phyloP scores from a whole-genome alignment of 129 eudicot genomes.

The Gnaphalium uliginosum region DNA sequence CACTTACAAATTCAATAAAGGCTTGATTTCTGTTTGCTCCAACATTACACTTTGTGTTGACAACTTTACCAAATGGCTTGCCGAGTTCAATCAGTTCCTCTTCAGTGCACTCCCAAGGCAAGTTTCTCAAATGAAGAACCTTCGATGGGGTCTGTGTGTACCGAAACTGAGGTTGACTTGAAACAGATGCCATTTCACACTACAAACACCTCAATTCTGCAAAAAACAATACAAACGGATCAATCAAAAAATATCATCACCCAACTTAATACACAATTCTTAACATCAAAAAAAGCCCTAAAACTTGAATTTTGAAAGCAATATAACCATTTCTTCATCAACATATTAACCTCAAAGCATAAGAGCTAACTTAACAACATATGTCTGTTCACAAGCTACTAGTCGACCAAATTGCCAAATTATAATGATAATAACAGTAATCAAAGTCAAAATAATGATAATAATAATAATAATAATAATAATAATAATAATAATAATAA shows the following conservation, averaged over 20 bases:
- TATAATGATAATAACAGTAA: no score
- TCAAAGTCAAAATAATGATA: no score
- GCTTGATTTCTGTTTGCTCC: constrained; percentile 98
- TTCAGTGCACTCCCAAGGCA: constrained; percentile 99
- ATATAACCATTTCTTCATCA: neutral
- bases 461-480: no score
- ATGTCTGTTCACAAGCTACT: neutral
- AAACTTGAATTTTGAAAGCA: neutral
- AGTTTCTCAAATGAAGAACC: constrained; percentile 94
- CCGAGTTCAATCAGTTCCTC: constrained; percentile 90
- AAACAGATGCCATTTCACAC: constrained; percentile 79
- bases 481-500: no score
- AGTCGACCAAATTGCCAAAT: neutral
- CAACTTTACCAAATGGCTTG: constrained; percentile 93
- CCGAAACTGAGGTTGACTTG: constrained; percentile 97
- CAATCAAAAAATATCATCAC: neutral
- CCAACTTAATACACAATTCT: neutral
- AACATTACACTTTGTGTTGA: constrained; percentile 95
- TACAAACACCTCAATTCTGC: constrained; percentile 22
- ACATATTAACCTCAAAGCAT: neutral
- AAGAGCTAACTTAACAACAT: neutral
- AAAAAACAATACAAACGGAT: neutral
- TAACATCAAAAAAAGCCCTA: neutral
- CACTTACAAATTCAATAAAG: constrained; percentile 89
- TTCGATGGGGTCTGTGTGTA: constrained; percentile 96